Conservation (phyloP, 1,284 basidiomycete species). For the Athelia sp. region DNA sequence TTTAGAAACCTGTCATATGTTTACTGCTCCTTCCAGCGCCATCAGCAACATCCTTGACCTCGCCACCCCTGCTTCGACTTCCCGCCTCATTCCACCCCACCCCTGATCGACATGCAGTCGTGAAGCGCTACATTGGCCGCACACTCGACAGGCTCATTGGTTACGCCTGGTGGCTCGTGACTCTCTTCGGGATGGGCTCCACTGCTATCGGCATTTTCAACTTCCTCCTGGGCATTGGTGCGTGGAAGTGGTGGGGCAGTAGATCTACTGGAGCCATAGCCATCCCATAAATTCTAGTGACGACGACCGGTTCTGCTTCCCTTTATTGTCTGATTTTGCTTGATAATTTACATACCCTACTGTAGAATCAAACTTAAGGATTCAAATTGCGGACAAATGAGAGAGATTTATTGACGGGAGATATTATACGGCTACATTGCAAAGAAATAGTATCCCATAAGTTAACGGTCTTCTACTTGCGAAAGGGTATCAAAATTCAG, state of each 20-base stretch:
- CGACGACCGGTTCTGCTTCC: no score
- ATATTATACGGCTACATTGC: no score
- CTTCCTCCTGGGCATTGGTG: conserved; percentile 53
- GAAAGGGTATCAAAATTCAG: not conserved
- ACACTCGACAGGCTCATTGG: conserved; percentile 71
- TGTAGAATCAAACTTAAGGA: no score
- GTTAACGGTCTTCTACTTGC: no score
- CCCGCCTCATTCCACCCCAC: conserved; percentile 44
- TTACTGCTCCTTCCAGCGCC: conserved; percentile 52
- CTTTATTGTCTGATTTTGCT: no score
- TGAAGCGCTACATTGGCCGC: conserved; percentile 63
- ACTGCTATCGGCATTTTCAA: conserved; percentile 62
- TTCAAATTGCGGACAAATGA: no score
- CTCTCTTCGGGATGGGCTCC: conserved; percentile 73
- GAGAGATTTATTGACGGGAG: no score
- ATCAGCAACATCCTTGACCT: conserved; percentile 14
- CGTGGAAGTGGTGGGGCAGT: conserved; percentile 48
- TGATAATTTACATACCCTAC: no score
- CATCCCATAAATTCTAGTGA: no score
- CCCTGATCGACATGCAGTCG: conserved; percentile 44
- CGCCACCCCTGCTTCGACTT: conserved; percentile 42
- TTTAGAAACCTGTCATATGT: conserved; percentile 66
- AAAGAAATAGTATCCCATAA: no score
- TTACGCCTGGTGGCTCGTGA: conserved; percentile 67
- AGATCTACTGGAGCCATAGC: no score